Percentiles rank a stretch among this genome's conserved stretches.
These are phyloP conservation scores for Pulveroboletus sp. DNA, from an alignment of 768 basidiomycete genomes.

Conservation along the genomic window DNA sequence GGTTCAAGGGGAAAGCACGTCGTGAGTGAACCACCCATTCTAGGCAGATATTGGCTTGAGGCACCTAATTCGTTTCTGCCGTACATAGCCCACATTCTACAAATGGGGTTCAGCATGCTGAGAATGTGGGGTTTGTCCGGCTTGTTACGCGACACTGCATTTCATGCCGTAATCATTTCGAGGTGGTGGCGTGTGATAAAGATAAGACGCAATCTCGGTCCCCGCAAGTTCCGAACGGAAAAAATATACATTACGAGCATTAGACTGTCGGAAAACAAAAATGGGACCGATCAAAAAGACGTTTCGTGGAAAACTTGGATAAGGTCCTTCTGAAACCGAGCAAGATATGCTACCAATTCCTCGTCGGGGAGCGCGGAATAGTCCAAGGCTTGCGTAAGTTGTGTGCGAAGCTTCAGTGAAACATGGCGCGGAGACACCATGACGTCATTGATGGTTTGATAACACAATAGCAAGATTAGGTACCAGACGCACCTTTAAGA, in stretches of 20 bases:
- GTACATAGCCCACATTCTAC: too few relatives aligned
- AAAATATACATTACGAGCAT: slow-evolving; percentile 9
- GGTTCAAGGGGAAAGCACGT: background rate
- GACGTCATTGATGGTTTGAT: background rate
- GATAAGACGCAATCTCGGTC: background rate
- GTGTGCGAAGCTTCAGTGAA: slow-evolving; percentile 59
- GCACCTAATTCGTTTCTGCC: slow-evolving; percentile 9
- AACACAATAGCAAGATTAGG: too few relatives aligned
- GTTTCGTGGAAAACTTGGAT: slow-evolving; percentile 44
- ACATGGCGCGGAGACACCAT: background rate
- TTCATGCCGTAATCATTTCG: slow-evolving; percentile 11
- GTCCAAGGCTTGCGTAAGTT: slow-evolving; percentile 70
- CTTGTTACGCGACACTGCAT: background rate
- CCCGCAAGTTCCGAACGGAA: background rate
- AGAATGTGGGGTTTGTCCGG: too few relatives aligned
- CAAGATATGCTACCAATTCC: slow-evolving; percentile 64
- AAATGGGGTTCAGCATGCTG: too few relatives aligned
- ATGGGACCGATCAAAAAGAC: slow-evolving; percentile 7
- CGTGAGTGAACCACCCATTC: slow-evolving; percentile 8
- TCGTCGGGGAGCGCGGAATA: slow-evolving; percentile 72
- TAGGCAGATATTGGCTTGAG: slow-evolving; percentile 13
- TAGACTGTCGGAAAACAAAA: background rate
- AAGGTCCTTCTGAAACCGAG: slow-evolving; percentile 68
- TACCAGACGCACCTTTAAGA: slow-evolving; percentile 54
- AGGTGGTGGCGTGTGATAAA: slow-evolving; percentile 18